Evolutionary conservation across 257 asterid species (phyloP), one percentile per base, ranked within the genome.

Genomic region (Eustoma russellianum): DNA sequence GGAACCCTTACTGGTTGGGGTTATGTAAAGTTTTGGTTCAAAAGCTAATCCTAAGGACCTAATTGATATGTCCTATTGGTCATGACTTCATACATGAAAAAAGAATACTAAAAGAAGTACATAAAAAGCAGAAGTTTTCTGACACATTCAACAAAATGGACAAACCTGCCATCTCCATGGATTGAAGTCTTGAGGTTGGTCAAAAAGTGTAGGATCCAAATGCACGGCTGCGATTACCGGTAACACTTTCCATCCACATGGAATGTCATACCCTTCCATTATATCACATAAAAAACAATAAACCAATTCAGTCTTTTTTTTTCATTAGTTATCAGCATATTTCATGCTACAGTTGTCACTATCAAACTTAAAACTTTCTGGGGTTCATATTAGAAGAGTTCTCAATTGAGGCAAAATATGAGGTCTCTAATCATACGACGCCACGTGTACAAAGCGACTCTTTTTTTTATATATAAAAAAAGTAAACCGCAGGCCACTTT

Each of bases 191-290:
- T 83, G 87, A 70, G 95, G 94, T 61, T 78, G 95, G 83, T 82
- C 87, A 80, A 80, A 88, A 72, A 78, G 88, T 56, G 85, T 61
- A 49, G 77, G 82, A 85, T 88, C 97, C 69, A 88, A 83, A 88
- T 88, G 97, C 80, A 85, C 95, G 57, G 97, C 95, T 71, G 95
- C 77, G 44, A 88, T 85, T 71, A 88, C 97, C 66, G 97, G 97
- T 65, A 88, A 61, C 66, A 88, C 94, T 81, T 88, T 88, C 97
- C 97, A 88, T n/a, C 97, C 97, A 80, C 95, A 66, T 85, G 97
- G 97, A 88, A 88, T 88, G 86, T 88, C 94, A 83, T 85, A 85
- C 38, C 92, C 97, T 82, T 24, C 30, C 30, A 24, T 24, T 24
- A 24, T 0, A 4, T 24, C 30, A 24, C 30, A 24, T 24, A 24